phyloP scores from a whole-genome alignment of 179 eudicot genomes.

The Silene noctiflora region DNA sequence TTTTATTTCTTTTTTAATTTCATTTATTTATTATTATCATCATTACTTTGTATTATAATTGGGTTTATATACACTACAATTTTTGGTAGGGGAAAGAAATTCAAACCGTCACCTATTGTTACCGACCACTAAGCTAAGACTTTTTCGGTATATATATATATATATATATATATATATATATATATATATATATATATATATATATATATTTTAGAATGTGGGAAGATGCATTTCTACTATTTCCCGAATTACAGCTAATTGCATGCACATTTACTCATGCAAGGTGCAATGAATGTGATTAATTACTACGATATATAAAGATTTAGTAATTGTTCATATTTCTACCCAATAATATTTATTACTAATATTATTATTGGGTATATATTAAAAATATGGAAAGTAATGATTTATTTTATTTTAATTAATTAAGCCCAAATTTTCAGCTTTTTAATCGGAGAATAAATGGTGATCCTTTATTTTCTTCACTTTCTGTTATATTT shows the following conservation, averaged over 20 bases:
- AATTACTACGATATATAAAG: too few relatives aligned
- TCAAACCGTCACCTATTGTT: too few relatives aligned
- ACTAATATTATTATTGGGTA: too few relatives aligned
- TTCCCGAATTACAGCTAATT: background rate
- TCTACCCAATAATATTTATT: too few relatives aligned
- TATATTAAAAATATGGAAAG: background rate
- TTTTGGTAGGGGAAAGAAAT: too few relatives aligned
- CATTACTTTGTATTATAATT: background rate
- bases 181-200: too few relatives aligned
- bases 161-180: too few relatives aligned
- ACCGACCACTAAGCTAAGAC: too few relatives aligned
- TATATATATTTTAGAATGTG: too few relatives aligned
- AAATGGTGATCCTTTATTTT: conserved; percentile 33
- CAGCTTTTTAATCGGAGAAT: conserved; percentile 26
- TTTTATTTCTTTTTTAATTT: background rate
- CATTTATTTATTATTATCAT: background rate
- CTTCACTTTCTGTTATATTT: conserved; percentile 23
- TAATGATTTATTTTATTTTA: background rate
- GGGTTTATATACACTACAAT: too few relatives aligned
- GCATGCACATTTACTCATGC: conserved; percentile 4
- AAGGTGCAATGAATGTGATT: conserved; percentile 12
- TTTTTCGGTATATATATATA: too few relatives aligned
- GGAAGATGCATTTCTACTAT: background rate
- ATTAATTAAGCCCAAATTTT: background rate
- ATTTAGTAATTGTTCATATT: too few relatives aligned